Base-by-base conservation (phyloP, 1,139 yeast species). In the Candida sojae region DNA sequence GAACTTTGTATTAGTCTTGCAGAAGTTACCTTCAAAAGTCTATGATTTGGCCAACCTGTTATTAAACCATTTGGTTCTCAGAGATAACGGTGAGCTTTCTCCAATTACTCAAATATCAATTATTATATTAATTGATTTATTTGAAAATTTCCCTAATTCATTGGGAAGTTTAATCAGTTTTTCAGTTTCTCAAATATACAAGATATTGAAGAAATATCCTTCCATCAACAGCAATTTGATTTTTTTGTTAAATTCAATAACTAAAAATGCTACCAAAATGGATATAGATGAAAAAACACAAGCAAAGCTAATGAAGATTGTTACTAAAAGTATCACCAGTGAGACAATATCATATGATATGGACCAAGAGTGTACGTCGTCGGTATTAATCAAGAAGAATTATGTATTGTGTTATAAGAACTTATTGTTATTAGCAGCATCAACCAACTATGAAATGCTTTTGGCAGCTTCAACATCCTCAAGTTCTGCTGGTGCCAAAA, bases 281-380 rank as follows among this genome's bases (percentile, higher is more conserved):
- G 80, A 75, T 51, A 57, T 75, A 10, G 79, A 75, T 53, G 79
- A 73, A 8, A 75, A 75, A 51, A 55, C 68, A 11, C 74, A 67
- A 48, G 63, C 67, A 2, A 75, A 74, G 49, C 58, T 74, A 48
- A 49, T 68, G 50, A 74, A 74, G 47, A 52, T 74, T 11, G 57
- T 63, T 6, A 57, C 62, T 36, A 74, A 73, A 48, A 61, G 60
- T 34, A 61, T 75, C 29, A 52, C 51, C 5, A 37, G 54, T 17
- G 50, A 49, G 17, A 51, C 57, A 1, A 54, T 63, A 0, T 56
- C 60, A 1, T 64, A 57, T 45, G 64, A 59, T 37, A 47, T 61
- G 42, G 47, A 57, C 2, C 48, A 55, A 13, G 57, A 53, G 6
- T 58, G 58, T 26, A 54, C 53, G 6, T 59, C 61, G 6, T 54